A percentile compares a stretch with the other conserved stretches of the same genome.
Evolutionary conservation across 352 stramenopile species (phyloP).

Genomic region (Hyaloperonospora arabidopsidis): DNA sequence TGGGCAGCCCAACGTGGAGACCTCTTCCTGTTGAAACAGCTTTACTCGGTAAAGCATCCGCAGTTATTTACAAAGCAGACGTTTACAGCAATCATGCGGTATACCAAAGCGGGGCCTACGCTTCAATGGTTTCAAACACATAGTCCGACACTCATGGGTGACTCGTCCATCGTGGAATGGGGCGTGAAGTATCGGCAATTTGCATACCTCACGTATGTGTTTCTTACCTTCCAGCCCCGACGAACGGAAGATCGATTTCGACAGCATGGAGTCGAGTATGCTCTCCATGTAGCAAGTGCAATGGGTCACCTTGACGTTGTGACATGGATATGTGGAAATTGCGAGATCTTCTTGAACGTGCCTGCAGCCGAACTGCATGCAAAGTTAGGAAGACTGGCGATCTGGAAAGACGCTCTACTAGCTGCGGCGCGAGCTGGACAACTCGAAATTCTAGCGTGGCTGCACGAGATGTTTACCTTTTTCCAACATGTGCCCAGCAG

Average conservation of each 20-base stretch:
- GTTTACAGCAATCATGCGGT: conserved; percentile 24
- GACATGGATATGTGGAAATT: conserved; percentile 34
- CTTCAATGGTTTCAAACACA: conserved; percentile 33
- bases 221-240: conserved; percentile 17
- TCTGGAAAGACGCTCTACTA: conserved; percentile 26
- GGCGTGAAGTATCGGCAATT: conserved; percentile 30
- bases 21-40: conserved; percentile 18
- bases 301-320: conserved; percentile 32
- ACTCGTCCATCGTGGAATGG: conserved; percentile 27
- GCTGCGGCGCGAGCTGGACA: conserved; percentile 23
- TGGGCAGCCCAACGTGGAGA: conserved; percentile 30
- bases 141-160: conserved; percentile 13
- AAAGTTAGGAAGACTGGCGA: conserved; percentile 20
- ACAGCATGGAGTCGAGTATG: conserved; percentile 24
- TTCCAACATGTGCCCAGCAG: conserved; percentile 19
- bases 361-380: conserved; percentile 20
- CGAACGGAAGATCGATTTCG: conserved; percentile 21
- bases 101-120: conserved; percentile 26
- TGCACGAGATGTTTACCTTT: conserved; percentile 27
- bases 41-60: conserved; percentile 22
- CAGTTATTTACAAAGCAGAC: conserved; percentile 32
- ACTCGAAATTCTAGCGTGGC: conserved; percentile 18
- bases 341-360: conserved; percentile 28
- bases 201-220: conserved; percentile 24
- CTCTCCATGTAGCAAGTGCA: conserved; percentile 23